Evolutionary conservation across 371 early-diverging fungal species (phyloP), one percentile per base, ranked within the genome.

Genomic region (Syncephalastrum sp.): DNA sequence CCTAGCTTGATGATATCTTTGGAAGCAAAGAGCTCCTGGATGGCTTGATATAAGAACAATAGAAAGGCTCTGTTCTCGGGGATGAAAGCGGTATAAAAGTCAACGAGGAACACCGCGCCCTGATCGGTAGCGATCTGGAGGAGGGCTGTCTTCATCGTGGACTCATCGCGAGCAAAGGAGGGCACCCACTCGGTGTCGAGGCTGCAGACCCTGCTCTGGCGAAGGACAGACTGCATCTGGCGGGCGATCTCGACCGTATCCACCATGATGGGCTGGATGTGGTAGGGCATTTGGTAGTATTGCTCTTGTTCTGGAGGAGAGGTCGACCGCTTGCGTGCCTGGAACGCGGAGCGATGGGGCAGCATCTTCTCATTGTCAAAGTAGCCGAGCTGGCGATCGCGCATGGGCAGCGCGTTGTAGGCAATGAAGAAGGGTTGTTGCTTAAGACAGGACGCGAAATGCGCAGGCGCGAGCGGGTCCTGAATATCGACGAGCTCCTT

Each of bases 171-270:
- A 14, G 75, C 79, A 67, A 79, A 69, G 14, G 59, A 49, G 4
- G 79, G 79, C 10, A 75, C 67, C 79, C 79, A 79, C 60, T 79
- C 79, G 0, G 75, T 73, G 62, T 79, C 79, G 10, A 79, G 53
- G 7, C 79, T 75, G 46, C 68, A 70, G 0, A 71, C 17, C 10
- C 51, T 50, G 14, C 64, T 61, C 15, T 57, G 46, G 0, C 47
- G 38, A 3, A 79, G 50, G 1, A 63, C 25, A 10, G 50, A 53
- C 19, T 64, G 62, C 68, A 79, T 71, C 8, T 55, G 57, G 14
- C 59, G 42, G 16, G 75, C 33, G 0, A 56, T 47, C 13, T 60
- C 56, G 13, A 62, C 55, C 27, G 66, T 62, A 45, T 79, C 65
- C 0, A 79, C 74, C 53, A 70, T 55, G 25, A 70, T 46, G 5